Evolutionary conservation across 495 filamentous ascomycete species (phyloP).

Genomic region (Lophium mytilinum): DNA sequence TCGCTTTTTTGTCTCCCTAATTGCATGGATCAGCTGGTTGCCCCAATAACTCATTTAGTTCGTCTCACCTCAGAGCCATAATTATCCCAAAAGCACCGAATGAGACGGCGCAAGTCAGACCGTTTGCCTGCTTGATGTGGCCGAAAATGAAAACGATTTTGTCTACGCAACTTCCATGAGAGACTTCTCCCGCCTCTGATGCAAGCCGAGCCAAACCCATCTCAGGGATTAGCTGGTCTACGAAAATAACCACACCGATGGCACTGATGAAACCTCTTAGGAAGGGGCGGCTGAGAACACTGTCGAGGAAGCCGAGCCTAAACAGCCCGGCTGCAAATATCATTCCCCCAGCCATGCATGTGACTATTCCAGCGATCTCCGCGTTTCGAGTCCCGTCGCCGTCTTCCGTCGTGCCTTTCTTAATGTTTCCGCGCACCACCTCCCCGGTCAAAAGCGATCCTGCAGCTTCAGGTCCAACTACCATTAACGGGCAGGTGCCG

Average conservation of each 20-base stretch:
- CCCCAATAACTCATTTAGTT: too few species aligned
- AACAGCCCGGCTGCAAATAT: conserved; percentile 77
- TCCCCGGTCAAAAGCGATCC: conserved; percentile 83
- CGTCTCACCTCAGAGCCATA: conserved; percentile 64
- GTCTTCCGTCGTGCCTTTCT: conserved; percentile 58
- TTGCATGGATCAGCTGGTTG: not conserved
- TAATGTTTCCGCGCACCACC: conserved; percentile 71
- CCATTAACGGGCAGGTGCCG: conserved; percentile 83
- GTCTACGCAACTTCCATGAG: conserved; percentile 74
- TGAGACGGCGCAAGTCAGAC: conserved; percentile 65
- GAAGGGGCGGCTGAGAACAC: conserved; percentile 86
- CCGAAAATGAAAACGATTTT: conserved; percentile 74
- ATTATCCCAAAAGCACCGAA: conserved; percentile 77
- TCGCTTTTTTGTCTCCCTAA: conserved; percentile 68
- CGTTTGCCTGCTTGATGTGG: conserved; percentile 57
- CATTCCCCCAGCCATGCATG: conserved; percentile 76
- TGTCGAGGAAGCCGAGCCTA: conserved; percentile 89
- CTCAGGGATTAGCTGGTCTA: conserved; percentile 90
- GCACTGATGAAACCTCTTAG: conserved; percentile 92
- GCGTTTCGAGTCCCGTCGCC: conserved; percentile 64
- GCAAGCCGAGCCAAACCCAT: conserved; percentile 64
- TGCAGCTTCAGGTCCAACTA: conserved; percentile 93
- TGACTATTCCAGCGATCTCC: conserved; percentile 78
- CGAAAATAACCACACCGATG: conserved; percentile 89
- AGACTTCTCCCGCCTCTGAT: conserved; percentile 46